Conservation (phyloP, 139 green algal genomes). For the Chlorella sp. region DNA sequence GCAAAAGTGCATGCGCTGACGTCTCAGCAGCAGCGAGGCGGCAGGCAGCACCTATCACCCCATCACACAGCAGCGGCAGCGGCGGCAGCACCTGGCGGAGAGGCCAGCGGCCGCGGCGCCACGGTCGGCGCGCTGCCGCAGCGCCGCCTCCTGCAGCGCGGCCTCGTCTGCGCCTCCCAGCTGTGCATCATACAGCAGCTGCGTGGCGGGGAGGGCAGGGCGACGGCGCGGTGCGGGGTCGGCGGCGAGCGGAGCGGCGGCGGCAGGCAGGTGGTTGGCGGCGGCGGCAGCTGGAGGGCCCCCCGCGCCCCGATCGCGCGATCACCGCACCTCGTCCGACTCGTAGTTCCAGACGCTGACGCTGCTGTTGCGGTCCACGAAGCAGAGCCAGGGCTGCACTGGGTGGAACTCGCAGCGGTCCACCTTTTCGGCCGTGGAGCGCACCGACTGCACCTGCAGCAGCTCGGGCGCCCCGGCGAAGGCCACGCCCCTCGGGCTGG, state of each 20-base stretch:
- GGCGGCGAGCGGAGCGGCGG: too few relatives aligned
- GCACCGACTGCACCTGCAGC: constrained; percentile 11
- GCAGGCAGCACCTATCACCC: too few relatives aligned
- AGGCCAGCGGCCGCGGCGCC: constrained; percentile 6
- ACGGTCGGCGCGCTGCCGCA: constrained; percentile 60
- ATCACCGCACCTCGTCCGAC: constrained; percentile 54
- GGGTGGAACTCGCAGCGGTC: constrained; percentile 62
- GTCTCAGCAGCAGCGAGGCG: neutral
- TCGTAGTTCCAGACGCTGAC: constrained; percentile 67
- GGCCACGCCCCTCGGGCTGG: too few relatives aligned
- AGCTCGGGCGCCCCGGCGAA: neutral
- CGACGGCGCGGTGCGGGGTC: neutral
- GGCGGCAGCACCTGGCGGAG: constrained; percentile 7
- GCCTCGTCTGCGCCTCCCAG: constrained; percentile 57
- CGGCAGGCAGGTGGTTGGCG: constrained; percentile 8
- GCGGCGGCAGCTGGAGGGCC: neutral
- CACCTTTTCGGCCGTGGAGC: constrained; percentile 27
- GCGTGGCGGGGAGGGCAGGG: neutral
- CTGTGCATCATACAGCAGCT: constrained; percentile 60
- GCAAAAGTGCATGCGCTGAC: too few relatives aligned
- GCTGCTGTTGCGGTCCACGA: constrained; percentile 48
- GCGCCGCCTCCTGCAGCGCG: constrained; percentile 59
- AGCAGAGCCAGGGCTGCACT: constrained; percentile 63
- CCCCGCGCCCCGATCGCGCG: neutral
- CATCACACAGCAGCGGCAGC: too few relatives aligned